Evolutionary conservation across 2,329 filamentous ascomycete genomes (phyloP).

Genomic region (Aphanoascus verrucosus): DNA sequence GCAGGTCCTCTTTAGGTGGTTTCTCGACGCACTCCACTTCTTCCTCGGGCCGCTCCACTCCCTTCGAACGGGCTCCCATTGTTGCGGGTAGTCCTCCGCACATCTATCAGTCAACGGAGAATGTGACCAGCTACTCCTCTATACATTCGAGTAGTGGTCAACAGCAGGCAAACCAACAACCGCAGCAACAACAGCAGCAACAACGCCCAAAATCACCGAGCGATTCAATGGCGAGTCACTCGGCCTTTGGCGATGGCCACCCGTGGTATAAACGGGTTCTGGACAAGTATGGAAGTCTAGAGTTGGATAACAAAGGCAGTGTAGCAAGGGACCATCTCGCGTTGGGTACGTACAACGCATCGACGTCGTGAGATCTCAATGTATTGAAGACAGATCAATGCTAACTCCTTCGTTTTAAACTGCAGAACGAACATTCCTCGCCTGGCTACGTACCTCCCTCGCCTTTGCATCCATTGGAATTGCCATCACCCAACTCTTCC

Average conservation of each 20-base stretch:
- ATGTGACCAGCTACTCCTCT: conserved; percentile 8
- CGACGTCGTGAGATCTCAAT: no score
- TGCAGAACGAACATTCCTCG: conserved; percentile 58
- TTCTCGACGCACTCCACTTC: conserved; percentile 1
- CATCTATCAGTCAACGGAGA: conserved; percentile 27
- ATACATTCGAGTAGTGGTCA: neutral
- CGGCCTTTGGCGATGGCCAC: conserved; percentile 5
- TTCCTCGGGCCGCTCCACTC: conserved; percentile 3
- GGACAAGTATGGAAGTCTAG: conserved; percentile 52
- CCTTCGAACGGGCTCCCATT: conserved; percentile 6
- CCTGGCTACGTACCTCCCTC: conserved; percentile 56
- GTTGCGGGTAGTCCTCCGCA: conserved; percentile 14
- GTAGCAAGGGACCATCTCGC: conserved; percentile 56
- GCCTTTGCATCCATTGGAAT: conserved; percentile 57
- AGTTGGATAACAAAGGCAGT: conserved; percentile 56
- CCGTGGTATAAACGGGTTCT: conserved; percentile 40
- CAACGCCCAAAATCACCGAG: neutral
- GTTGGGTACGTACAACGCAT: conserved; percentile 38
- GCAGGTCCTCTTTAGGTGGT: conserved; percentile 8
- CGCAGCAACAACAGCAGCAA: neutral
- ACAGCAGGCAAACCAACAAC: neutral
- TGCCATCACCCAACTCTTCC: conserved; percentile 55
- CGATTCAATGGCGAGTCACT: conserved; percentile 5
- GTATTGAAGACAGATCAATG: no score
- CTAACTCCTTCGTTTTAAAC: neutral